Base-by-base conservation (phyloP, 2,329 filamentous ascomycete genomes). In the Pseudogymnoascus sp. region DNA sequence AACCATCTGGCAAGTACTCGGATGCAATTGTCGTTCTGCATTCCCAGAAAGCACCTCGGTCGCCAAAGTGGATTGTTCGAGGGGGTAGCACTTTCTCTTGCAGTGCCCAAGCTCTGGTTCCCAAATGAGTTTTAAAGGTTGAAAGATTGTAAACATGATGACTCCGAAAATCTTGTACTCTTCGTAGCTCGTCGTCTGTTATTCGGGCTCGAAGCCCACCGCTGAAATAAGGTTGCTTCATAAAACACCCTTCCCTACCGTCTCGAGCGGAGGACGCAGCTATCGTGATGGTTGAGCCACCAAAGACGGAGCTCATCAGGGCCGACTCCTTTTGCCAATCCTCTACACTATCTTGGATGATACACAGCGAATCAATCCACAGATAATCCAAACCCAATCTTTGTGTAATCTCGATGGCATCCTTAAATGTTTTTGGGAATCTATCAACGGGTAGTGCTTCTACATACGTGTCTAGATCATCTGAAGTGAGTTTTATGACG, bases 341-440 rank as follows among this genome's bases (percentile, higher is more conserved):
- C 16, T 63, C 62, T 10, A 28, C 25, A 28, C 62, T 63, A 43
- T 70, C 68, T 62, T 72, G 70, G 16, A 72, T 54, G 36, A 72
- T 71, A 62, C 71, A 72, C 16, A 72, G 63, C 8, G 68, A 69
- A 60, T 73, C 71, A 16, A 72, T 70, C 71, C 71, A 73, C 14
- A 73, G 60, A 60, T 69, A 72, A 11, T 64, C 43, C 19, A 72
- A 36, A 1, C 66, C 65, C 25, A 71, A 63, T 6, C 16, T 43
- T 54, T 64, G 54, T 13, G 64, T 65, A 10, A 71, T 64, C 6
- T 19, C n/a, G 8, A 73, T 66, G 19, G 70, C 71, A 57, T 73
- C 71, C 60, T 66, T 66, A 61, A 71, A 72, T 10, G 70, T 72
- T 19, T 63, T 64, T 5, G 70, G 65, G 5, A 73, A 65, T 31